A percentile compares a stretch with the other conserved stretches of the same genome.
phyloP scores from a whole-genome alignment of 108 stramenopile species.

The Bacterosira constricta region DNA sequence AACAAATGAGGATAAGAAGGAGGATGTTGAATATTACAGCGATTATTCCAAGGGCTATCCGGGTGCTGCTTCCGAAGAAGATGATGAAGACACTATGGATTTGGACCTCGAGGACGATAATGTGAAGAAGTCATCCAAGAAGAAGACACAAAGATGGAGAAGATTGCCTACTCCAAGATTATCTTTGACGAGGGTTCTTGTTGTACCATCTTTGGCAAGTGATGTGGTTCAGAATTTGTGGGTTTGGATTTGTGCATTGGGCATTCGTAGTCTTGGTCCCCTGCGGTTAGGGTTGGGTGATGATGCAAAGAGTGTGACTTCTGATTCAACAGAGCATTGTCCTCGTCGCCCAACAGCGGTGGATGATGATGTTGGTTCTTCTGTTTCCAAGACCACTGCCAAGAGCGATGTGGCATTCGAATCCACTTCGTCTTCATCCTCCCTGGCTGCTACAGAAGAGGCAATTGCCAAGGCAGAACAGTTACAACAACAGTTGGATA shows the following conservation, averaged over 20 bases:
- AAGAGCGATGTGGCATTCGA: not conserved
- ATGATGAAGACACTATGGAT: slow-evolving; percentile 15
- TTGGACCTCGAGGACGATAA: not conserved
- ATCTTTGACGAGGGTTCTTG: not conserved
- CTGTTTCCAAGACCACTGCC: not conserved
- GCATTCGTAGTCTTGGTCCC: no score
- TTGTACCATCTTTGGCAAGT: no score
- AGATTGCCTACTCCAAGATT: not conserved
- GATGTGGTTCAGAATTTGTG: no score
- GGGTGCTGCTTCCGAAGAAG: no score
- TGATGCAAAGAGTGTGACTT: no score
- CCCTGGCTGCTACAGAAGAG: not conserved
- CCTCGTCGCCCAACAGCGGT: no score
- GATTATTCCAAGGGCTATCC: slow-evolving; percentile 27
- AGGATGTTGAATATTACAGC: not conserved
- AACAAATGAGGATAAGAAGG: no score
- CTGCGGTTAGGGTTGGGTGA: no score
- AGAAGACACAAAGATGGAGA: not conserved
- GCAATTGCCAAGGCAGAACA: not conserved
- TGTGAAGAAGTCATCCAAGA: not conserved
- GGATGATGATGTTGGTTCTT: no score
- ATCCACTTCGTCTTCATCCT: not conserved
- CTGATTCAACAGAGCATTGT: no score
- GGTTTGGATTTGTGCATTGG: no score
- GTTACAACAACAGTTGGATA: slow-evolving; percentile 21